Conservation (phyloP, 2,329 filamentous ascomycete species). For the Tolypocladium album region DNA sequence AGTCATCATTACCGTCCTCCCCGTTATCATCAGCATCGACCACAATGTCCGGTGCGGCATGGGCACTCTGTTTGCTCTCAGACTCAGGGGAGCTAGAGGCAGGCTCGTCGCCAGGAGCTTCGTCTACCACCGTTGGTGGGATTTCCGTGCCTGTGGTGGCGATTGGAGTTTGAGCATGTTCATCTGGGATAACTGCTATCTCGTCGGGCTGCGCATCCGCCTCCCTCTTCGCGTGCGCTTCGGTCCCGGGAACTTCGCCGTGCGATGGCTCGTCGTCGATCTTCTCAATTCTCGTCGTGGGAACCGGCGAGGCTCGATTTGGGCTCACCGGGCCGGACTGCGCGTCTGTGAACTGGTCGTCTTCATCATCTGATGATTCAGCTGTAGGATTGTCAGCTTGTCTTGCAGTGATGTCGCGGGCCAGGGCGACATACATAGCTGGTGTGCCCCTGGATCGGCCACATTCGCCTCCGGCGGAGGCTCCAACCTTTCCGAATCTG, state of each 20-base stretch:
- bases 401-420: neutral
- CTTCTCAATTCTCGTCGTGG: slow-evolving; percentile 48
- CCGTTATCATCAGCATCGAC: slow-evolving; percentile 32
- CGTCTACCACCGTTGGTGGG: slow-evolving; percentile 39
- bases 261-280: slow-evolving; percentile 40
- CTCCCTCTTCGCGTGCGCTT: slow-evolving; percentile 43
- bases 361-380: slow-evolving; percentile 51
- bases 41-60: slow-evolving; percentile 43
- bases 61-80: slow-evolving; percentile 34
- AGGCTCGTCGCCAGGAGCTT: slow-evolving; percentile 30
- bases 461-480: slow-evolving; percentile 20
- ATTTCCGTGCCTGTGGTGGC: slow-evolving; percentile 10
- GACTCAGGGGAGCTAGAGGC: slow-evolving; percentile 33
- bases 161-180: slow-evolving; percentile 12
- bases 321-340: slow-evolving; percentile 39
- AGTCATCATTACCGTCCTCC: slow-evolving; percentile 30
- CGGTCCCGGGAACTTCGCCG: slow-evolving; percentile 51
- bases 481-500: slow-evolving; percentile 18
- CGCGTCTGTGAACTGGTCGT: slow-evolving; percentile 58
- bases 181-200: slow-evolving; percentile 35
- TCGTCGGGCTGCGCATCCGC: slow-evolving; percentile 51
- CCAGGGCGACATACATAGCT: slow-evolving; percentile 34
- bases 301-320: slow-evolving; percentile 38
- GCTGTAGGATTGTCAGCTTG: slow-evolving; percentile 17
- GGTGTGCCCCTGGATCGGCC: slow-evolving; percentile 48